phyloP scores from a whole-genome alignment of 2,329 filamentous ascomycete genomes.

The Bipolaris zeicola region DNA sequence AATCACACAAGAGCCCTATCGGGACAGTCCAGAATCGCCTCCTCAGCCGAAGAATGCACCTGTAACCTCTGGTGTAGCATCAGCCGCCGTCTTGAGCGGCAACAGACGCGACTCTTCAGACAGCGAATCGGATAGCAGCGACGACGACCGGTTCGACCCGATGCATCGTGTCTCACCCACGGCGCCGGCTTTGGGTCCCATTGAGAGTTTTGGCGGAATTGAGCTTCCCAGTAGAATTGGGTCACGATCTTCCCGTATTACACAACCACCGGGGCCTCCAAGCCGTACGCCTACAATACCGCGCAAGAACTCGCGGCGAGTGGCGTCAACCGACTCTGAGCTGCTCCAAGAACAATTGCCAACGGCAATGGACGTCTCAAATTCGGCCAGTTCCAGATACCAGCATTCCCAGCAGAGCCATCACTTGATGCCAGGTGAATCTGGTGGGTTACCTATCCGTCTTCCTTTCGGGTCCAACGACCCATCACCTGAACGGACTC shows the following conservation, averaged over 20 bases:
- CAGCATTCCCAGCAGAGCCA: conserved; percentile 20
- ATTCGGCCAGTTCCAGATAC: conserved; percentile 21
- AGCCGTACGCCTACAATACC: conserved; percentile 59
- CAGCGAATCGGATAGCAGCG: conserved; percentile 43
- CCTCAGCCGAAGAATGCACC: conserved; percentile 6
- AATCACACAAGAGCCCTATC: conserved; percentile 55
- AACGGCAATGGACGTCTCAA: conserved; percentile 31
- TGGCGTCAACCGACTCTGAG: conserved; percentile 36
- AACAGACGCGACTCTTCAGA: conserved; percentile 53
- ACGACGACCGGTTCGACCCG: conserved; percentile 47
- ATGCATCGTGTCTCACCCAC: conserved; percentile 54
- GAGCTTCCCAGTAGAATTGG: conserved; percentile 67
- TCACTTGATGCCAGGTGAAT: conserved; percentile 36
- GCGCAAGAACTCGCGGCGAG: conserved; percentile 69
- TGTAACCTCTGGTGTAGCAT: conserved; percentile 21
- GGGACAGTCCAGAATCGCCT: conserved; percentile 54
- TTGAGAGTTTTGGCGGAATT: conserved; percentile 65
- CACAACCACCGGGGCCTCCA: conserved; percentile 25
- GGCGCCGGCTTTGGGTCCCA: conserved; percentile 64
- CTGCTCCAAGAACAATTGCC: conserved; percentile 37
- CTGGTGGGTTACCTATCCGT: conserved; percentile 35
- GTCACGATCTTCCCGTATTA: conserved; percentile 60
- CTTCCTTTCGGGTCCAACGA: conserved; percentile 47
- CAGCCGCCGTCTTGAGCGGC: conserved; percentile 22
- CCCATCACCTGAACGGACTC: conserved; percentile 44